A percentile compares a stretch with the other conserved stretches of the same genome.
Evolutionary conservation across 371 early-diverging fungal genomes (phyloP).

Genomic region (Syncephalastrum sp.): DNA sequence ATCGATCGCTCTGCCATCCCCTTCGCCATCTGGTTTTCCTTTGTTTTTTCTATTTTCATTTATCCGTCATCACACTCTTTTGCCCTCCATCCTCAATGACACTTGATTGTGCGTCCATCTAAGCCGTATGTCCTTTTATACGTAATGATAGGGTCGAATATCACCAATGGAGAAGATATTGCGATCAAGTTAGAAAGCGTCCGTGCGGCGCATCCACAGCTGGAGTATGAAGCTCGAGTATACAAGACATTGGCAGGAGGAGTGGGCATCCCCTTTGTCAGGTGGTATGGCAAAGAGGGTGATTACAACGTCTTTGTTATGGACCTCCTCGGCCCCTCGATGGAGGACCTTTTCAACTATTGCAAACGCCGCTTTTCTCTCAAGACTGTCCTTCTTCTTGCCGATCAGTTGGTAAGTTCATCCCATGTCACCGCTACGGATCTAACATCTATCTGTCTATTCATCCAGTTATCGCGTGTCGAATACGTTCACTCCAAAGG

Average conservation of each 20-base stretch:
- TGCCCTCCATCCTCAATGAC: background rate
- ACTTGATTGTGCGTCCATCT: no score
- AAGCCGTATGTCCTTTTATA: conserved; percentile 1
- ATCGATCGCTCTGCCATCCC: background rate
- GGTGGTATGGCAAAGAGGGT: conserved; percentile 90
- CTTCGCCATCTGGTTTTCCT: background rate
- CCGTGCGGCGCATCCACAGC: conserved; percentile 93
- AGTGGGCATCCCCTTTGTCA: conserved; percentile 95
- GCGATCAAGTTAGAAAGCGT: conserved; percentile 94
- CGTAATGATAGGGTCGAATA: conserved; percentile 72
- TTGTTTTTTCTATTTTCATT: no score
- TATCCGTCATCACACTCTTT: background rate
- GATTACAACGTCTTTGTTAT: conserved; percentile 97
- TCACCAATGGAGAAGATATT: conserved; percentile 93
- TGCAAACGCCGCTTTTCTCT: conserved; percentile 96
- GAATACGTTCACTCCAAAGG: conserved; percentile 97
- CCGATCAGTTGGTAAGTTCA: conserved; percentile 91
- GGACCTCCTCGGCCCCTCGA: conserved; percentile 97
- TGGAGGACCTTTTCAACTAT: conserved; percentile 99
- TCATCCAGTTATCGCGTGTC: conserved; percentile 86
- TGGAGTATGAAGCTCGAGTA: conserved; percentile 96
- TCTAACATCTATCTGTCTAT: conserved; percentile 2
- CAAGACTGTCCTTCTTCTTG: conserved; percentile 98
- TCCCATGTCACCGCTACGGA: conserved; percentile 1
- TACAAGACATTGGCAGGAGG: conserved; percentile 95